Evolutionary conservation across 257 asterid genomes (phyloP), one percentile per base, ranked within the genome.

Genomic region (Fraxinus americana): DNA sequence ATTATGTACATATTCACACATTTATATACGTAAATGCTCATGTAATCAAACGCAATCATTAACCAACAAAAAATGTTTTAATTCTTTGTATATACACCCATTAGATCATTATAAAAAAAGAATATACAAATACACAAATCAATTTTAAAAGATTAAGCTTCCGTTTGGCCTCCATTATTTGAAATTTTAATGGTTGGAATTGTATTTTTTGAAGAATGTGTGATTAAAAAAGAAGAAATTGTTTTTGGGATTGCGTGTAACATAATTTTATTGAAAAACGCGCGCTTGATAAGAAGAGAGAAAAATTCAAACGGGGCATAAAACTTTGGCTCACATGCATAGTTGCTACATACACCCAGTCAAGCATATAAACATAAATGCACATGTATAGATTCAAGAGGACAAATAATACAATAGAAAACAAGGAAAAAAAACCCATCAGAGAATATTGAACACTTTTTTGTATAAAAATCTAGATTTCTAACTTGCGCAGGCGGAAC

Each of bases 331-430:
- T 1, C 57, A 16, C 57, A 14, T n/a, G 25, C 30, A 59, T 2
- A 7, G 29, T 57, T 57, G 66, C 4, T 19, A n/a, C 2, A 59
- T 10, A 59, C 61, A 59, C 67, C n/a, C 67, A 57, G 32, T 29
- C 61, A 4, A 52, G 61, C 21, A 68, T 19, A 73, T 35, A 75
- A 81, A 41, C 72, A 80, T 10, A 19, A 23, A 19, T 59, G 2
- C 11, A 54, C 21, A 54, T 5, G 25, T 54, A 54, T 54, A 54
- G 7, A 3, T 19, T 54, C 68, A 76, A 67, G 1, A n/a, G 25
- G 1, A 69, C 54, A 69, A 16, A n/a, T 36, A 19, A 69, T 69
- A 45, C 38, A 13, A 29, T 7, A 38, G 4, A 23, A 59, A 59
- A 21, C 29, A 29, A 1, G 32, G 0, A 29, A 29, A 21, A 29